phyloP scores from a whole-genome alignment of 306 rosid genomes.

The Cicer cuneatum region DNA sequence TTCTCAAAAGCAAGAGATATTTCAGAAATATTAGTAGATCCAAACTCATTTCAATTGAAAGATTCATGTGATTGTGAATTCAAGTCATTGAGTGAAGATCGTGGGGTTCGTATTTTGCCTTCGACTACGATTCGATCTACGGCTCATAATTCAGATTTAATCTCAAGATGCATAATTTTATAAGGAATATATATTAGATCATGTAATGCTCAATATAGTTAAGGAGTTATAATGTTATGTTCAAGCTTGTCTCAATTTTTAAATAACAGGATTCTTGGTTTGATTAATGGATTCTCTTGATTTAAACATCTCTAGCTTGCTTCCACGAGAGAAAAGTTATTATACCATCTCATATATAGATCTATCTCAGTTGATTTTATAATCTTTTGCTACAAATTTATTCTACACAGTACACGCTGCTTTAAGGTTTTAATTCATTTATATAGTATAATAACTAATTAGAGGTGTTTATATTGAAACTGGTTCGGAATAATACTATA shows the following conservation, averaged over 20 bases:
- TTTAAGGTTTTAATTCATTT: no score
- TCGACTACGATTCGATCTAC: background rate
- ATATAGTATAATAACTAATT: no score
- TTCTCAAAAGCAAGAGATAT: constrained; percentile 9
- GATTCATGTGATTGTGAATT: background rate
- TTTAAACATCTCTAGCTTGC: no score
- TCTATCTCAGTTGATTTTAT: no score
- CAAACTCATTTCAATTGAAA: background rate
- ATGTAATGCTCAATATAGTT: background rate
- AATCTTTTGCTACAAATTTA: no score
- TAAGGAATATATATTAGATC: background rate
- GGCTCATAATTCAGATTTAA: background rate
- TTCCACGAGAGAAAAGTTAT: no score
- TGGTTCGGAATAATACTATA: no score
- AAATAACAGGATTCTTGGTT: no score
- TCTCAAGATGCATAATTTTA: constrained; percentile 1
- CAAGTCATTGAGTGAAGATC: background rate
- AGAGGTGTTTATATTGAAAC: no score
- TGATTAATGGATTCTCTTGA: no score
- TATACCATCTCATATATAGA: no score
- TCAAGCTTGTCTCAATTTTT: background rate
- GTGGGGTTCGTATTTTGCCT: background rate
- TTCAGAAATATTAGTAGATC: background rate
- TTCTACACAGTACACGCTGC: no score
- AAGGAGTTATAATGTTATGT: background rate